Conservation (phyloP, 2,329 filamentous ascomycete species). For the Cladosporium sp. region DNA sequence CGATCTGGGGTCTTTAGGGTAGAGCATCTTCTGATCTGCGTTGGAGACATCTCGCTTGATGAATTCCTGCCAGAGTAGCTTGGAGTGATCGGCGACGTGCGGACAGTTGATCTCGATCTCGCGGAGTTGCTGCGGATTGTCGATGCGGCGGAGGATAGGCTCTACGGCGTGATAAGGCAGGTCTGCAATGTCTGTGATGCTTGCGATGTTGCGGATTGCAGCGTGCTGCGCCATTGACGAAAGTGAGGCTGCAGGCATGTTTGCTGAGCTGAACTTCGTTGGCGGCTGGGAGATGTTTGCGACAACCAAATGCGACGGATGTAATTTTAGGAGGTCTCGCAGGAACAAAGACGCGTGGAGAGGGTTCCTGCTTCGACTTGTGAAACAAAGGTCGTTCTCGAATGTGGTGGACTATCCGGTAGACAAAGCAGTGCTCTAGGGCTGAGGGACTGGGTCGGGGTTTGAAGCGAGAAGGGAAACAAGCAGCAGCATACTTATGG, state of each 20-base stretch:
- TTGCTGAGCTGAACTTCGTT: neutral
- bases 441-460: constrained; percentile 4
- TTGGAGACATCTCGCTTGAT: constrained; percentile 71
- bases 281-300: neutral
- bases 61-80: constrained; percentile 70
- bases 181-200: constrained; percentile 63
- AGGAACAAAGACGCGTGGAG: neutral
- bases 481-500: neutral
- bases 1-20: constrained; percentile 58
- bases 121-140: constrained; percentile 65
- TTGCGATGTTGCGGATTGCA: constrained; percentile 36
- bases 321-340: too few relatives aligned
- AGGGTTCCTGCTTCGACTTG: neutral
- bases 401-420: constrained; percentile 4
- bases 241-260: constrained; percentile 31
- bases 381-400: neutral
- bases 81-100: constrained; percentile 63
- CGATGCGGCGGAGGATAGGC: constrained; percentile 64
- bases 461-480: neutral
- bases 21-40: constrained; percentile 56
- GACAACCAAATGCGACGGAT: neutral
- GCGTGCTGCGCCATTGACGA: constrained; percentile 35
- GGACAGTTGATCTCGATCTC: constrained; percentile 69
- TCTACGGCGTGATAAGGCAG: constrained; percentile 61
- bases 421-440: constrained; percentile 7